Conservation (phyloP, 2,329 filamentous ascomycete species). For the Arachnopeziza araneosa region DNA sequence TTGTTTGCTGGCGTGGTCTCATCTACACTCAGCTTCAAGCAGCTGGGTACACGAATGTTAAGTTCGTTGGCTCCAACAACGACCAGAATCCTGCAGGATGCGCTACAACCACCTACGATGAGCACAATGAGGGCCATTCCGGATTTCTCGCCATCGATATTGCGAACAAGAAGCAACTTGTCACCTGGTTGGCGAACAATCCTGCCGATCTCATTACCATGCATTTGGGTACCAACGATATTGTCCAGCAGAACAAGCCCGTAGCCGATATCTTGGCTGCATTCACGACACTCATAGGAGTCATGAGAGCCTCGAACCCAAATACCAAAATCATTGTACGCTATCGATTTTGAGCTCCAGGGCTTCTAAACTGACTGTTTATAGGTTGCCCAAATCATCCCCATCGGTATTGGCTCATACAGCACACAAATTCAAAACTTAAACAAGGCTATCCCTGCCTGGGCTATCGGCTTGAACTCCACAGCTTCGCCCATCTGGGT, state of each 20-base stretch:
- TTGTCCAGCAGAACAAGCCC: conserved; percentile 14
- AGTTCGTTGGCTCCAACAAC: conserved; percentile 36
- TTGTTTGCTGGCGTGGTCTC: conserved; percentile 40
- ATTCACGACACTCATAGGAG: background rate
- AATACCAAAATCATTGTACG: background rate
- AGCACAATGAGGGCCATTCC: conserved; percentile 40
- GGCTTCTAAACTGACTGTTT: background rate
- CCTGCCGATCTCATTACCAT: conserved; percentile 40
- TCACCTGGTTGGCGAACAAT: conserved; percentile 34
- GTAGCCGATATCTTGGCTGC: background rate
- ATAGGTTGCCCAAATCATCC: conserved; percentile 31
- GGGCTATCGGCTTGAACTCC: conserved; percentile 26
- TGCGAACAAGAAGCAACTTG: conserved; percentile 35
- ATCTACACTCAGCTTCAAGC: conserved; percentile 37
- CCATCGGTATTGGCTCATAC: conserved; percentile 29
- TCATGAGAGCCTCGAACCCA: background rate
- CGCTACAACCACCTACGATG: conserved; percentile 21
- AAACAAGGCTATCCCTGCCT: conserved; percentile 30
- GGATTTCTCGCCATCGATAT: conserved; percentile 40
- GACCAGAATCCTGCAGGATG: conserved; percentile 19
- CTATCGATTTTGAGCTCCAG: background rate
- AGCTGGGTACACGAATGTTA: conserved; percentile 33
- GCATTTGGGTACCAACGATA: conserved; percentile 43
- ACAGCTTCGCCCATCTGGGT: conserved; percentile 29
- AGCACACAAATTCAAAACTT: background rate